phyloP scores from a whole-genome alignment of 83 land plant species.

The Larix sibirica region DNA sequence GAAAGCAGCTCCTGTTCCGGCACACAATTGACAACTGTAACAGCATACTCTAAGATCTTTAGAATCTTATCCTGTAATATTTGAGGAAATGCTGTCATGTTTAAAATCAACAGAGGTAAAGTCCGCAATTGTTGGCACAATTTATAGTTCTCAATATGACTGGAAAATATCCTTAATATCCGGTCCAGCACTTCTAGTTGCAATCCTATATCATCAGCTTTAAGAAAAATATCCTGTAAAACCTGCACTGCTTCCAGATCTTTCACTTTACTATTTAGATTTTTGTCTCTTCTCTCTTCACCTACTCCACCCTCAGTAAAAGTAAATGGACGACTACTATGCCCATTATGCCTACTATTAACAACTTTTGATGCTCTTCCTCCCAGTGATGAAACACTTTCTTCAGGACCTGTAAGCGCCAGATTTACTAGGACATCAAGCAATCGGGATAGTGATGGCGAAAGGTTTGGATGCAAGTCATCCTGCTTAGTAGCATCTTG shows the following conservation, averaged over 20 bases:
- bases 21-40: conserved; percentile 91
- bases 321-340: conserved; percentile 43
- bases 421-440: conserved; percentile 91
- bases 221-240: conserved; percentile 93
- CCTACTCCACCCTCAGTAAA: conserved; percentile 40
- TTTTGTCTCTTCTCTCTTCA: conserved; percentile 58
- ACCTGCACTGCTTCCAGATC: conserved; percentile 94
- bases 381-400: conserved; percentile 33
- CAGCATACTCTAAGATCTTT: conserved; percentile 97
- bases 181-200: conserved; percentile 93
- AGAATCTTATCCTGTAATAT: conserved; percentile 86
- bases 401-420: conserved; percentile 82
- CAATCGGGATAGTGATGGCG: conserved; percentile 75
- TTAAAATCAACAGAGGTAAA: conserved; percentile 86
- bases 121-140: conserved; percentile 91
- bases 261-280: conserved; percentile 65
- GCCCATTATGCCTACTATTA: conserved; percentile 36
- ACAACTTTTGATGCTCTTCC: conserved; percentile 34
- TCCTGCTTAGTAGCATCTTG: conserved; percentile 13
- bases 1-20: conserved; percentile 98
- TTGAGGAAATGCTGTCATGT: conserved; percentile 83
- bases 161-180: conserved; percentile 88
- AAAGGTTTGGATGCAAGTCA: conserved; percentile 24
- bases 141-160: conserved; percentile 90
- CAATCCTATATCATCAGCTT: conserved; percentile 66